phyloP scores from a whole-genome alignment of 163 green algal genomes.

The Chlamydomonas reinhardtii region DNA sequence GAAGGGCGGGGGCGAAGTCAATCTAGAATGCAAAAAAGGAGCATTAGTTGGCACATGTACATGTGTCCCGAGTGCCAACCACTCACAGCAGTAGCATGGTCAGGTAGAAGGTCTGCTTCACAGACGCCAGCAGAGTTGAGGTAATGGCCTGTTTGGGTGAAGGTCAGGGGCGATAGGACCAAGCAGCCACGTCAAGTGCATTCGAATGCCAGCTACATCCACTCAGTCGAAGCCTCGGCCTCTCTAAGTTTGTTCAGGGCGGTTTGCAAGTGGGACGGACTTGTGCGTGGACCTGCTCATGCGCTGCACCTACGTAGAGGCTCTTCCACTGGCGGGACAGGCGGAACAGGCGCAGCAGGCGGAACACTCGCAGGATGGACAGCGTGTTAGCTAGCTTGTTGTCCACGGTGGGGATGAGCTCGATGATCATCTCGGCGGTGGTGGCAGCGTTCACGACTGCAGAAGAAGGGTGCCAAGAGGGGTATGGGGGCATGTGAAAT shows the following conservation, averaged over 20 bases:
- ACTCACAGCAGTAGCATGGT: conserved; percentile 65
- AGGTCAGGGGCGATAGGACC: too few relatives aligned
- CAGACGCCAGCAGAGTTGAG: conserved; percentile 54
- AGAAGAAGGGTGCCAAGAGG: too few relatives aligned
- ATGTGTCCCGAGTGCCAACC: too few relatives aligned
- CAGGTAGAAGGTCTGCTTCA: conserved; percentile 68
- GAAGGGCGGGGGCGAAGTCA: background rate
- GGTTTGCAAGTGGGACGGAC: too few relatives aligned
- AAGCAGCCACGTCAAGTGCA: too few relatives aligned
- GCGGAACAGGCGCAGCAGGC: conserved; percentile 81
- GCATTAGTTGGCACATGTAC: too few relatives aligned
- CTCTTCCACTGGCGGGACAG: conserved; percentile 57
- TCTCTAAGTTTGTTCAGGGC: too few relatives aligned
- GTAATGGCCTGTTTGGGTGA: background rate
- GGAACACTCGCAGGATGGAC: conserved; percentile 59
- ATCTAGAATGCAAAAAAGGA: too few relatives aligned
- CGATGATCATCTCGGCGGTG: background rate
- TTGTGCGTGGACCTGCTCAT: too few relatives aligned
- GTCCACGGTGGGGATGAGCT: background rate
- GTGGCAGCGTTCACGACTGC: background rate
- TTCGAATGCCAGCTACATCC: too few relatives aligned
- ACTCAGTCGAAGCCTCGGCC: too few relatives aligned
- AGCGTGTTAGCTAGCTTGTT: background rate
- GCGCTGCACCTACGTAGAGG: conserved; percentile 64
- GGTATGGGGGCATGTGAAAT: too few relatives aligned